Base-by-base conservation (phyloP, 2,329 filamentous ascomycete species). In the Xylaria sp. region DNA sequence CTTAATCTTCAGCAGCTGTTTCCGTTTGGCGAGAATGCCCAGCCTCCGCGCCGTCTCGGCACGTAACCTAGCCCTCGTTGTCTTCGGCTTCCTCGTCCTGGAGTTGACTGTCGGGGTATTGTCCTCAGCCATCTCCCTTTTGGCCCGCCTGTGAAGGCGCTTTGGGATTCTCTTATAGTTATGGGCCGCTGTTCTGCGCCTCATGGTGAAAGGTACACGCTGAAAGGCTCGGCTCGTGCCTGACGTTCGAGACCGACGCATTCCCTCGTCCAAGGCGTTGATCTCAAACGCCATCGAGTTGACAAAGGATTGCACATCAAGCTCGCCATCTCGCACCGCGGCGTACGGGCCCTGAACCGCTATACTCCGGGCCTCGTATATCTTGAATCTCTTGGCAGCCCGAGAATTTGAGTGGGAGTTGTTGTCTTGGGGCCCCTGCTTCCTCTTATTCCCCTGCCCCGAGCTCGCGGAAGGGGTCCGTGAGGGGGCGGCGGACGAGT, bases 81-180 rank as follows among this genome's bases (percentile, higher is more conserved):
- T 86, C 63, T 79, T 79, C 11, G 86, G 87, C 69, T 86, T 89
- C 62, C 88, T 82, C 65, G 84, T 86, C 63, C 83, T 83, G 1
- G 82, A 81, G 53, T 88, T 90, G 5, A 93, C 88, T 0, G 87
- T 90, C 0, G 95, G 93, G 0, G 94, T 97, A 66, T 97, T 97
- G 72, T 98, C 94, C 58, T 96, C 91, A 15, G 81, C 81, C 88
- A 97, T 96, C 83, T 96, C 85, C 64, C 77, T 79, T 70, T 81
- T 85, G 1, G 92, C 93, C 67, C 90, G 85, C 38, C 78, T 79
- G 58, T 90, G 85, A 71, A 98, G 78, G 64, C 92, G 81, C 72
- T 89, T 90, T 2, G 95, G 95, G 15, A 99, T 89, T 64, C 90
- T 86, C 78, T 94, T 96, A 35, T 91, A 90, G 83, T 99, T 97